Evolutionary conservation across 139 green algal genomes (phyloP).

Genomic region (Haematococcus sp.): DNA sequence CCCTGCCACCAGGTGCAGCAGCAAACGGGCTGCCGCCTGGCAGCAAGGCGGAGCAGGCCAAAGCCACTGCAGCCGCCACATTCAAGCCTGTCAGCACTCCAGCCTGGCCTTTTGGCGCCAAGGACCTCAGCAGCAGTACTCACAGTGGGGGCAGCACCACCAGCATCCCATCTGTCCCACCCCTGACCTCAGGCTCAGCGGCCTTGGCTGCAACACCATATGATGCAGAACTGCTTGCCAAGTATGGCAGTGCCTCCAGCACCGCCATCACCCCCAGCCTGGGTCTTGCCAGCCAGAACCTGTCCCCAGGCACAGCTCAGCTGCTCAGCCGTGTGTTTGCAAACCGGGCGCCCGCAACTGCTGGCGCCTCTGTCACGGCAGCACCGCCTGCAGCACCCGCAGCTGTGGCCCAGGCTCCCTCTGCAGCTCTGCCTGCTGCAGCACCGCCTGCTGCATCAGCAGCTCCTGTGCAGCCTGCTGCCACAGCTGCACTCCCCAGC

Average conservation of each 20-base stretch:
- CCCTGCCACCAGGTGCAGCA: too few relatives aligned
- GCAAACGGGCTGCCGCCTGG: too few relatives aligned
- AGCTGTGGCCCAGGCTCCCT: too few relatives aligned
- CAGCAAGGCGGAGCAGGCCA: too few relatives aligned
- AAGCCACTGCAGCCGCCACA: too few relatives aligned
- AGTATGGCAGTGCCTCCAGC: conserved; percentile 2
- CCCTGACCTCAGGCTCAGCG: not conserved
- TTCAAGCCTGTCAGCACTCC: not conserved
- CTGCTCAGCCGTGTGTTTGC: conserved; percentile 13
- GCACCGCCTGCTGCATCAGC: too few relatives aligned
- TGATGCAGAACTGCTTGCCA: not conserved
- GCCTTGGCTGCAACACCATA: not conserved
- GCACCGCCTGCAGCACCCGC: too few relatives aligned
- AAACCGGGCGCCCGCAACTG: not conserved
- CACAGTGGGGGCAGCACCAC: not conserved
- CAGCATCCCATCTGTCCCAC: not conserved
- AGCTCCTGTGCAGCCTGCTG: too few relatives aligned
- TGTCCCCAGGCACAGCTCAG: not conserved
- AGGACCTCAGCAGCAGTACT: not conserved
- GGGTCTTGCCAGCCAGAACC: not conserved
- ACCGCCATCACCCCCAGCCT: not conserved
- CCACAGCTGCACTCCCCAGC: too few relatives aligned
- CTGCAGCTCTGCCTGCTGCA: too few relatives aligned
- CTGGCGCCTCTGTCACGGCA: not conserved
- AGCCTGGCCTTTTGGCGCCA: not conserved